phyloP scores from a whole-genome alignment of 2,329 filamentous ascomycete species.

The Penicillium sp. region DNA sequence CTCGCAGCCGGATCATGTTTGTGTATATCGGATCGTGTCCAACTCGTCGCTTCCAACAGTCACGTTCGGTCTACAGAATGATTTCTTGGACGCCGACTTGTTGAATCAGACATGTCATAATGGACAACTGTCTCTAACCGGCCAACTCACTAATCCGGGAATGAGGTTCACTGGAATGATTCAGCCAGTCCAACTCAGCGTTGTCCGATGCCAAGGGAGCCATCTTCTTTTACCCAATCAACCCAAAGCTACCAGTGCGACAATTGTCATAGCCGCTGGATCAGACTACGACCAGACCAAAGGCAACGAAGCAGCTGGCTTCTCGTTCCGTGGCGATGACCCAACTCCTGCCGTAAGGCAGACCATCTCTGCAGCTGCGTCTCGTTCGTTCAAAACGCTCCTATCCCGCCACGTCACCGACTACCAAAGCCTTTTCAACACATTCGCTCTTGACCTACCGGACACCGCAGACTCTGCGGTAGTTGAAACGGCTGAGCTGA shows the following conservation, averaged over 20 bases:
- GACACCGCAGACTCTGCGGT: constrained; percentile 15
- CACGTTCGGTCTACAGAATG: constrained; percentile 45
- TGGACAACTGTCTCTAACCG: constrained; percentile 11
- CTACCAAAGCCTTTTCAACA: constrained; percentile 10
- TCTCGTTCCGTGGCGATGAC: constrained; percentile 51
- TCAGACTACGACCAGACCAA: constrained; percentile 51
- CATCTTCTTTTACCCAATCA: background rate
- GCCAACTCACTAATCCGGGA: constrained; percentile 9
- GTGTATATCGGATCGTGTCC: constrained; percentile 38
- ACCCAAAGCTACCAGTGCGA: constrained; percentile 2
- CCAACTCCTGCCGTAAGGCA: constrained; percentile 41
- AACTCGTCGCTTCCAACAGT: constrained; percentile 40
- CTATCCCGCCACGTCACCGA: constrained; percentile 17
- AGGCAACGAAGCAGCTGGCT: constrained; percentile 45
- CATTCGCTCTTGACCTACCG: constrained; percentile 45
- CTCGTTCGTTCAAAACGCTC: constrained; percentile 11
- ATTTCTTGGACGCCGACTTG: constrained; percentile 30
- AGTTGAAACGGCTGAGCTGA: constrained; percentile 28
- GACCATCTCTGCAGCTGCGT: constrained; percentile 18
- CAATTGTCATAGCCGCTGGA: constrained; percentile 45
- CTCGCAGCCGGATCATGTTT: constrained; percentile 41
- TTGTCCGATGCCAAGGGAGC: background rate
- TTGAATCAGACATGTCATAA: constrained; percentile 34
- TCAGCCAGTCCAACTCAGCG: constrained; percentile 1
- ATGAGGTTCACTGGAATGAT: constrained; percentile 24